Percentiles rank a stretch among this genome's conserved stretches.
These are phyloP conservation scores for Neurospora hispaniola DNA, from an alignment of 495 filamentous ascomycete species.

Conservation along the genomic window DNA sequence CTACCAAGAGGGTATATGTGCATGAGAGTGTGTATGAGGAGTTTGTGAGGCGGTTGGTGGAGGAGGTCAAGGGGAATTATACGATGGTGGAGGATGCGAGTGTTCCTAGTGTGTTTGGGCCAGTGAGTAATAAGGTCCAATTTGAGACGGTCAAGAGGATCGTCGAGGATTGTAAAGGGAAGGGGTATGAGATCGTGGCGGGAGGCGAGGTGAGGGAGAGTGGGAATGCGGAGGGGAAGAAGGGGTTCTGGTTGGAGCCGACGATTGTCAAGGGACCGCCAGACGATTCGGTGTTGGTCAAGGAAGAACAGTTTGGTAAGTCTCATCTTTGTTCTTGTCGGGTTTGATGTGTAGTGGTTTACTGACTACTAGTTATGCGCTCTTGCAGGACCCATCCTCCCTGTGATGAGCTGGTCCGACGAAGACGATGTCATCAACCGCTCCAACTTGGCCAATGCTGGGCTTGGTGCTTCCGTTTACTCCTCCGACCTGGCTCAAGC, in stretches of 20 bases:
- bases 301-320: conserved; percentile 41
- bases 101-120: conserved; percentile 37
- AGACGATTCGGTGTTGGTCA: conserved; percentile 31
- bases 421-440: conserved; percentile 47
- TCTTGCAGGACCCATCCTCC: conserved; percentile 37
- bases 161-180: conserved; percentile 34
- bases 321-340: not conserved
- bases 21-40: conserved; percentile 55
- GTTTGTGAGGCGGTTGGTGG: conserved; percentile 45
- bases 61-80: conserved; percentile 36
- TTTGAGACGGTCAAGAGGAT: conserved; percentile 43
- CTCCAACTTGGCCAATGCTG: conserved; percentile 46
- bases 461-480: conserved; percentile 49
- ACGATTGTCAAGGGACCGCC: conserved; percentile 39
- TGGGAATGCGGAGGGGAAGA: conserved; percentile 9
- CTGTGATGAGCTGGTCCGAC: conserved; percentile 43
- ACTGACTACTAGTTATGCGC: not conserved
- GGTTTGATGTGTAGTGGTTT: not conserved
- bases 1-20: conserved; percentile 56
- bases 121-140: conserved; percentile 52
- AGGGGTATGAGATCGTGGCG: conserved; percentile 33
- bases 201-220: conserved; percentile 15
- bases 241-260: conserved; percentile 38
- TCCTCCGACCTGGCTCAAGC: conserved; percentile 40
- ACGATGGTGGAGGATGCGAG: conserved; percentile 34